Percentiles rank a stretch among this genome's conserved stretches.
Evolutionary conservation across 2,329 filamentous ascomycete species (phyloP).

Genomic region (Aspergillus alliaceus): DNA sequence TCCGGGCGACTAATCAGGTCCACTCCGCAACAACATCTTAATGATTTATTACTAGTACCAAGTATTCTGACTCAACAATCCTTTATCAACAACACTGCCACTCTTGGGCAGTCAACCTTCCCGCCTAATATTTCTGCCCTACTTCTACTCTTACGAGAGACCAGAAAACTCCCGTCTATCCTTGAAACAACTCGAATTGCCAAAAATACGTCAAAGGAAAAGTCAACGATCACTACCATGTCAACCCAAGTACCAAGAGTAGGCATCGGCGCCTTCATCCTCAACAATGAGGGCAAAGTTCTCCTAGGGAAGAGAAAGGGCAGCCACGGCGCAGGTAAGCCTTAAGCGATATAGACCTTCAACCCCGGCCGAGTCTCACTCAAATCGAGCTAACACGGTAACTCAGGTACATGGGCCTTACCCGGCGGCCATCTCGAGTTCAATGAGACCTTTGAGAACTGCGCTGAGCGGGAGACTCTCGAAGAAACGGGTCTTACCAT

Average conservation of each 20-base stretch:
- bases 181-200: too few species aligned
- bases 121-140: too few species aligned
- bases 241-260: slow-evolving; percentile 32
- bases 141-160: too few species aligned
- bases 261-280: slow-evolving; percentile 52
- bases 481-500: slow-evolving; percentile 70
- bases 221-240: neutral
- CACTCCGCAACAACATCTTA: neutral
- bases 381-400: neutral
- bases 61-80: too few species aligned
- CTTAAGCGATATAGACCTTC: neutral
- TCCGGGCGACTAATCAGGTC: neutral
- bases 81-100: too few species aligned
- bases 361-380: neutral
- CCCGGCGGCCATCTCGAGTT: slow-evolving; percentile 75
- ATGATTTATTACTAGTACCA: too few species aligned
- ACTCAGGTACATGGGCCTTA: slow-evolving; percentile 60
- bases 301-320: slow-evolving; percentile 50
- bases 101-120: too few species aligned
- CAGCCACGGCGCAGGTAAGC: slow-evolving; percentile 47
- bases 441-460: slow-evolving; percentile 61
- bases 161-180: too few species aligned
- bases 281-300: slow-evolving; percentile 43
- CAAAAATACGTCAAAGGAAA: too few species aligned
- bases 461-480: slow-evolving; percentile 64